Conservation (phyloP, 495 filamentous ascomycete genomes). For the Aspergillus nanangensis region DNA sequence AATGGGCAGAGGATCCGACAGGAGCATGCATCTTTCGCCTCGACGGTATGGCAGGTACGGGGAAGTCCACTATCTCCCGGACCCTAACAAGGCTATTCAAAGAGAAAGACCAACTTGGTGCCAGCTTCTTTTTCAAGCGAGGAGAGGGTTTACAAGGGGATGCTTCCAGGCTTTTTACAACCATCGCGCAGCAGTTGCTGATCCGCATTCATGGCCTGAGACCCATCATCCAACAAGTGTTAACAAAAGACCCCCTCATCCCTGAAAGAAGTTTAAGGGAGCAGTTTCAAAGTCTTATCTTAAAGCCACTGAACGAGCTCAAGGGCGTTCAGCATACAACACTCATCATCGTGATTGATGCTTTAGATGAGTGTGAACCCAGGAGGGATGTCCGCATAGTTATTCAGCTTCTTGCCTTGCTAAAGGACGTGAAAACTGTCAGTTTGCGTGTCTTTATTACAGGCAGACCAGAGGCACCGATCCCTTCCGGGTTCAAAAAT, state of each 20-base stretch:
- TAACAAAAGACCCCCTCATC: background rate
- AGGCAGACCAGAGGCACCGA: constrained; percentile 38
- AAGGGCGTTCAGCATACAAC: background rate
- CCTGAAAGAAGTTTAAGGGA: constrained; percentile 23
- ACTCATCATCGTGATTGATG: constrained; percentile 40
- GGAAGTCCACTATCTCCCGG: constrained; percentile 1
- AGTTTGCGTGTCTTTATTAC: constrained; percentile 23
- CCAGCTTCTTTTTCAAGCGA: background rate
- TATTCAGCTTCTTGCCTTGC: constrained; percentile 23
- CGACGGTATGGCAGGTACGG: too few species aligned
- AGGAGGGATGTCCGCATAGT: constrained; percentile 33
- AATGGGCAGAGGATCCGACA: too few species aligned
- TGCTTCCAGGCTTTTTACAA: background rate
- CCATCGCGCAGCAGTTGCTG: background rate
- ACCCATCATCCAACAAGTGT: background rate
- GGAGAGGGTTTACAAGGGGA: background rate
- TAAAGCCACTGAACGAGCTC: constrained; percentile 24
- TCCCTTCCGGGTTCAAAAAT: constrained; percentile 22
- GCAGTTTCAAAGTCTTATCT: constrained; percentile 44
- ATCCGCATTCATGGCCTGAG: background rate
- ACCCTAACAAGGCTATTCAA: background rate
- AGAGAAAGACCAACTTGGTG: background rate
- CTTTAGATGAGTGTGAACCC: constrained; percentile 48
- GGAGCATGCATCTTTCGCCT: too few species aligned
- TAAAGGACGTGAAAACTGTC: constrained; percentile 2